phyloP scores from a whole-genome alignment of 768 basidiomycete species.

The Naganishia vishniacii region DNA sequence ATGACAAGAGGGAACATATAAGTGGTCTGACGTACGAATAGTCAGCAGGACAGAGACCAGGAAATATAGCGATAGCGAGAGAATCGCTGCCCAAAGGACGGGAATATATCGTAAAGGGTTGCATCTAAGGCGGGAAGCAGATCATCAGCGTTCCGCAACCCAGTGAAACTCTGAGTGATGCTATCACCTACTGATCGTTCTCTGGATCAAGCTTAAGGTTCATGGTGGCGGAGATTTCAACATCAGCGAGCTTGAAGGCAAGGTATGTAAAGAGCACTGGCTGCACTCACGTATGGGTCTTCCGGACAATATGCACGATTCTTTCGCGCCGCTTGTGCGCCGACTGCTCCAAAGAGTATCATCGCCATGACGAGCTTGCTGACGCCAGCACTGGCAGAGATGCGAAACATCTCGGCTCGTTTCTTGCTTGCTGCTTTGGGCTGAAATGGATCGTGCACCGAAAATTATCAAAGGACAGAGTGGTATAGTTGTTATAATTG shows the following conservation, averaged over 20 bases:
- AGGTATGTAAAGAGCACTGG: neutral
- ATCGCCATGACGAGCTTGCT: neutral
- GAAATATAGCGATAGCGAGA: constrained; percentile 41
- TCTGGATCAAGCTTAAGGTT: neutral
- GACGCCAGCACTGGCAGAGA: neutral
- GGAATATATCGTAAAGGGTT: constrained; percentile 49
- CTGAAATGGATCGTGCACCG: no score
- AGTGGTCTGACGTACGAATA: constrained; percentile 33
- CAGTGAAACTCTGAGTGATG: no score
- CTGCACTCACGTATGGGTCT: constrained; percentile 1
- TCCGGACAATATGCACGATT: constrained; percentile 1
- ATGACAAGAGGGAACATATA: neutral
- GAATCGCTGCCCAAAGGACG: constrained; percentile 34
- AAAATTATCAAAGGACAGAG: no score
- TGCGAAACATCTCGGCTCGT: neutral
- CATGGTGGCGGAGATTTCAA: neutral
- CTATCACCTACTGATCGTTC: neutral
- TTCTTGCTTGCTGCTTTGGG: no score
- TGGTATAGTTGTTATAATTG: no score
- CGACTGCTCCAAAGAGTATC: constrained; percentile 3
- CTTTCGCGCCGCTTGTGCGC: constrained; percentile 8
- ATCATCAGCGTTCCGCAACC: neutral
- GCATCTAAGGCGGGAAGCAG: constrained; percentile 30
- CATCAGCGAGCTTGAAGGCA: neutral
- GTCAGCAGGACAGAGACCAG: constrained; percentile 40